Percentiles rank a stretch among this genome's conserved stretches.
phyloP scores from a whole-genome alignment of 2,329 filamentous ascomycete genomes.

The Beauveria sp. region DNA sequence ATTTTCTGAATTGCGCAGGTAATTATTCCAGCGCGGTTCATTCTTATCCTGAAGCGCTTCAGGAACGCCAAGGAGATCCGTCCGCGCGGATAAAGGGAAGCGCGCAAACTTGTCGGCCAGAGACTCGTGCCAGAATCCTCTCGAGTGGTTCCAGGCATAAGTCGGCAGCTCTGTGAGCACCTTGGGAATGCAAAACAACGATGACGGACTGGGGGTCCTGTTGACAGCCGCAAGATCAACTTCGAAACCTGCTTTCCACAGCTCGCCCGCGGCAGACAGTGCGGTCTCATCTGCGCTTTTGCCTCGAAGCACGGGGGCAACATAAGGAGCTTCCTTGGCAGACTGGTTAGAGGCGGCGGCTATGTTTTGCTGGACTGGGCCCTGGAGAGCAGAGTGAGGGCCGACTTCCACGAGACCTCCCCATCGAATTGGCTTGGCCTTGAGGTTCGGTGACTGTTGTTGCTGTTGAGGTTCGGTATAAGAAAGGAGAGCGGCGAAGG shows the following conservation, averaged over 20 bases:
- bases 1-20: conserved; percentile 18
- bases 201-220: conserved; percentile 1
- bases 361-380: conserved; percentile 16
- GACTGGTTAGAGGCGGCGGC: conserved; percentile 18
- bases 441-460: not conserved
- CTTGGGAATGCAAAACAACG: not conserved
- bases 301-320: not conserved
- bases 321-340: not conserved
- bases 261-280: conserved; percentile 18
- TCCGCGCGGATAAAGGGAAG: conserved; percentile 22
- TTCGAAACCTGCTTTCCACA: conserved; percentile 26
- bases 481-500: not conserved
- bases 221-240: conserved; percentile 38
- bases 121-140: conserved; percentile 27
- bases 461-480: not conserved
- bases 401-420: conserved; percentile 20
- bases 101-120: conserved; percentile 23
- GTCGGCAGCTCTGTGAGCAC: not conserved
- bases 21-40: conserved; percentile 21
- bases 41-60: conserved; percentile 16
- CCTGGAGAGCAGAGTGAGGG: conserved; percentile 18
- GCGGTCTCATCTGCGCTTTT: conserved; percentile 19
- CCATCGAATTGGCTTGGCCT: not conserved
- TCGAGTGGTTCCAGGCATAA: conserved; percentile 20
- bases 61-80: conserved; percentile 32